Conservation (phyloP, 202 grass and related monocot genomes). For the Miscanthus sacchariflorus region DNA sequence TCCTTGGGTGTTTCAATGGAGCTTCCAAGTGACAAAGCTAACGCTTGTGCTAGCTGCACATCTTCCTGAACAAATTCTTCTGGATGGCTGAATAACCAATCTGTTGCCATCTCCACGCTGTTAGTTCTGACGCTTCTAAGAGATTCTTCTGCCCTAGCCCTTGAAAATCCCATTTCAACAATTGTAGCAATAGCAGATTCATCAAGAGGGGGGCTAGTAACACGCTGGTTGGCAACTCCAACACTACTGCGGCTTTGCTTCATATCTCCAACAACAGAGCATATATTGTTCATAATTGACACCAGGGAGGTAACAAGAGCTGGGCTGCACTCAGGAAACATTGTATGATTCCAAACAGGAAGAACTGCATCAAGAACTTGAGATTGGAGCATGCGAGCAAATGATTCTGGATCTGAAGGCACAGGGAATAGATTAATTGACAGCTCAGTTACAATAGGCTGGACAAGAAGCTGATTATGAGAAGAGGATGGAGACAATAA, state of each 20-base stretch:
- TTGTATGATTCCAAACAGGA: conserved; percentile 79
- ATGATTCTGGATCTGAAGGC: conserved; percentile 72
- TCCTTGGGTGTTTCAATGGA: conserved; percentile 63
- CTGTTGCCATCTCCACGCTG: conserved; percentile 83
- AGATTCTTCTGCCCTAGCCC: conserved; percentile 79
- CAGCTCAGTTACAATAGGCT: conserved; percentile 68
- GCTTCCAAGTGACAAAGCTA: conserved; percentile 83
- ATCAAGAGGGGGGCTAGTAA: conserved; percentile 62
- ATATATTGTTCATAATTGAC: conserved; percentile 71
- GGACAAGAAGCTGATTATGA: conserved; percentile 80
- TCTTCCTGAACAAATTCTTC: conserved; percentile 88
- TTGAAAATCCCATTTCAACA: conserved; percentile 88
- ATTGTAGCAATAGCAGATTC: conserved; percentile 75
- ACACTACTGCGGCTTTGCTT: conserved; percentile 50
- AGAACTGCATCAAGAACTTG: conserved; percentile 82
- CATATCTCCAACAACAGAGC: conserved; percentile 66
- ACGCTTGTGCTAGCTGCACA: conserved; percentile 81
- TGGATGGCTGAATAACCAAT: conserved; percentile 93
- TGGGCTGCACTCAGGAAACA: conserved; percentile 66
- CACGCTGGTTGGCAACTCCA: conserved; percentile 47
- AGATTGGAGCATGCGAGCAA: conserved; percentile 78
- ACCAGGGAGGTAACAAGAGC: conserved; percentile 57
- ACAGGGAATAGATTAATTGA: conserved; percentile 88
- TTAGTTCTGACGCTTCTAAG: conserved; percentile 76
- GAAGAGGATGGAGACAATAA: conserved; percentile 69